Percentiles rank a stretch among this genome's conserved stretches.
Conservation (phyloP, 257 asterid species). For the Galeopsis tetrahit region DNA sequence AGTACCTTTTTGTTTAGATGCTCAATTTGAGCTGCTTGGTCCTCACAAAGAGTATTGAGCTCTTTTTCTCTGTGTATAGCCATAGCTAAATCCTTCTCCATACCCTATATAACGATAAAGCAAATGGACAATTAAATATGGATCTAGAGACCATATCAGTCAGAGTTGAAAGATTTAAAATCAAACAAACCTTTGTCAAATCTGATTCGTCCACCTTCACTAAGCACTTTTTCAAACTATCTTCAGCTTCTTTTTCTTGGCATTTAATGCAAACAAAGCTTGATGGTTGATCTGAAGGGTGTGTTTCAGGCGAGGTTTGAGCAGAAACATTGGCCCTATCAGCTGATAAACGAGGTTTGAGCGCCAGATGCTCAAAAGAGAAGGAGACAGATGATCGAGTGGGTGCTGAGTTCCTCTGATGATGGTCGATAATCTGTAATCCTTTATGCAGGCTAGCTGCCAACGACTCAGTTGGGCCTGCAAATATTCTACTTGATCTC, state of each 20-base stretch:
- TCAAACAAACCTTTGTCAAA: conserved; percentile 41
- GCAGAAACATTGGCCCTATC: conserved; percentile 59
- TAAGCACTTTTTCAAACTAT: conserved; percentile 45
- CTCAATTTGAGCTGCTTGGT: conserved; percentile 82
- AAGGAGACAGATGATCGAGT: conserved; percentile 82
- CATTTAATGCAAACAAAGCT: conserved; percentile 66
- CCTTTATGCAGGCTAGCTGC: conserved; percentile 96
- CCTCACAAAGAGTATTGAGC: conserved; percentile 68
- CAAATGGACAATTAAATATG: background rate
- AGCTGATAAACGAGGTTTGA: conserved; percentile 57
- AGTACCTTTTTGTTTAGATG: conserved; percentile 69
- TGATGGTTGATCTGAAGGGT: conserved; percentile 43
- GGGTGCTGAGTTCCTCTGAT: conserved; percentile 70
- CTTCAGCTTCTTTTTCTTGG: conserved; percentile 52
- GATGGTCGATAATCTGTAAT: conserved; percentile 79
- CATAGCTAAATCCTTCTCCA: conserved; percentile 43
- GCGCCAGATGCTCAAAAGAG: conserved; percentile 87
- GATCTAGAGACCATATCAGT: conserved; percentile 3
- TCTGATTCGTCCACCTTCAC: conserved; percentile 41
- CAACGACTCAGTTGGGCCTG: conserved; percentile 78
- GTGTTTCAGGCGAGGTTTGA: conserved; percentile 50
- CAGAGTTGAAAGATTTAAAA: conserved; percentile 13
- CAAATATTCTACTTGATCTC: conserved; percentile 76
- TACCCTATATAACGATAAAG: conserved; percentile 45
- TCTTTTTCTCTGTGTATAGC: conserved; percentile 61